phyloP scores from a whole-genome alignment of 1,139 yeast genomes.

The Blastobotrys illinoisensis region DNA sequence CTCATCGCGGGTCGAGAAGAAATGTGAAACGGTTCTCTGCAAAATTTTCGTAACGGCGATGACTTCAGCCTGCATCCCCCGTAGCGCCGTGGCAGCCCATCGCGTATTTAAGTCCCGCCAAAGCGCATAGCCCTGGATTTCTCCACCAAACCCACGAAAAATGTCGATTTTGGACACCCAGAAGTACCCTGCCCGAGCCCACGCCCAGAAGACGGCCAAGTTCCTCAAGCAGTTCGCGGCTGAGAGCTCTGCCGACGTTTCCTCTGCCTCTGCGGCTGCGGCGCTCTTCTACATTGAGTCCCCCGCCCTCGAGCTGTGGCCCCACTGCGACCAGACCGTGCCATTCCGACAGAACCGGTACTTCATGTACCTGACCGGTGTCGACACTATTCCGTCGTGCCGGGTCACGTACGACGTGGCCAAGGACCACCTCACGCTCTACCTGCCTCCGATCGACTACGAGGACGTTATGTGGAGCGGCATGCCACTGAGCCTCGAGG shows the following conservation, averaged over 20 bases:
- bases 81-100: neutral
- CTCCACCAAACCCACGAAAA: neutral
- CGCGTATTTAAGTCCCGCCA: neutral
- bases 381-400: slow-evolving; percentile 64
- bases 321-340: slow-evolving; percentile 74
- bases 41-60: neutral
- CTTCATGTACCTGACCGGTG: slow-evolving; percentile 84
- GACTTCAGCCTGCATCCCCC: neutral
- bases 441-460: slow-evolving; percentile 73
- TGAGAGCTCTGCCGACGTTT: slow-evolving; percentile 16
- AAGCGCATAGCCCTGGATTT: neutral
- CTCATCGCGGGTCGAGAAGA: neutral
- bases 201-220: slow-evolving; percentile 41
- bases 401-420: slow-evolving; percentile 56
- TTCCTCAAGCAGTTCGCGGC: slow-evolving; percentile 30
- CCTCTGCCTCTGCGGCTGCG: slow-evolving; percentile 23
- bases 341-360: slow-evolving; percentile 86
- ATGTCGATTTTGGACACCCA: neutral
- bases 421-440: slow-evolving; percentile 57
- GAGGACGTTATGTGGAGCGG: slow-evolving; percentile 99
- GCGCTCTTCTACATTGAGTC: slow-evolving; percentile 58
- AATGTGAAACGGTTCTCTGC: neutral
- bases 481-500: slow-evolving; percentile 62
- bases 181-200: slow-evolving; percentile 55
- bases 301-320: slow-evolving; percentile 53